phyloP scores from a whole-genome alignment of 2,329 filamentous ascomycete species.

The Fusarium illudens region DNA sequence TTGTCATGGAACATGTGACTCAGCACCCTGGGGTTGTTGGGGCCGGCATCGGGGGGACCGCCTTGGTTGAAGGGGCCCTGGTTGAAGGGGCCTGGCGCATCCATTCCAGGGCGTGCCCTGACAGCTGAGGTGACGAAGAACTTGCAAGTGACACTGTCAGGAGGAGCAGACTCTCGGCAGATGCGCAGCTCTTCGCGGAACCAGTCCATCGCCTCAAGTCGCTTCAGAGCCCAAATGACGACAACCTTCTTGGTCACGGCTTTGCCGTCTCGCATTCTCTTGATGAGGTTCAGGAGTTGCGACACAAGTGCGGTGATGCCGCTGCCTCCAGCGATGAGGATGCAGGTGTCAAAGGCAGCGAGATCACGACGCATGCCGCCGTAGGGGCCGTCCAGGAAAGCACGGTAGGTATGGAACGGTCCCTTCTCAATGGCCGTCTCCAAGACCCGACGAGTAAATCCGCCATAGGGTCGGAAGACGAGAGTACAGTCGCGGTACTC shows the following conservation, averaged over 20 bases:
- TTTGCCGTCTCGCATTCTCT: conserved; percentile 93
- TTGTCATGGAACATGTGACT: conserved; percentile 84
- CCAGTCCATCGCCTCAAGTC: conserved; percentile 95
- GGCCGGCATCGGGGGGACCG: conserved; percentile 12
- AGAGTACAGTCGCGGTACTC: conserved; percentile 88
- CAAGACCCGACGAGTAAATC: conserved; percentile 88
- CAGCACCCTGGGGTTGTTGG: conserved; percentile 62
- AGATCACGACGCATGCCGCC: conserved; percentile 92
- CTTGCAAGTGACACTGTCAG: conserved; percentile 88
- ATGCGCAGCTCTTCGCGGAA: conserved; percentile 95
- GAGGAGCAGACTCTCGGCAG: conserved; percentile 87
- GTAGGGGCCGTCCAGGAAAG: conserved; percentile 93
- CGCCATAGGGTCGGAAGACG: conserved; percentile 90
- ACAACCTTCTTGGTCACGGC: conserved; percentile 90
- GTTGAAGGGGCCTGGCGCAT: conserved; percentile 56
- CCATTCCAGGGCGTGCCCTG: conserved; percentile 45
- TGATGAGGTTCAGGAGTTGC: conserved; percentile 92
- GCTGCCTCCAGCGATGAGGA: conserved; percentile 92
- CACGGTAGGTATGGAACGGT: conserved; percentile 89
- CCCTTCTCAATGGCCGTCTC: conserved; percentile 84
- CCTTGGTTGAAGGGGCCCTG: conserved; percentile 35
- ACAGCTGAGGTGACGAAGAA: conserved; percentile 87
- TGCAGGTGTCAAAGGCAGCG: conserved; percentile 90
- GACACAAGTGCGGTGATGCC: conserved; percentile 94
- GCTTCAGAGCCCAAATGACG: conserved; percentile 93